Conservation (phyloP, 345 rosid species). For the Camelina laxa region DNA sequence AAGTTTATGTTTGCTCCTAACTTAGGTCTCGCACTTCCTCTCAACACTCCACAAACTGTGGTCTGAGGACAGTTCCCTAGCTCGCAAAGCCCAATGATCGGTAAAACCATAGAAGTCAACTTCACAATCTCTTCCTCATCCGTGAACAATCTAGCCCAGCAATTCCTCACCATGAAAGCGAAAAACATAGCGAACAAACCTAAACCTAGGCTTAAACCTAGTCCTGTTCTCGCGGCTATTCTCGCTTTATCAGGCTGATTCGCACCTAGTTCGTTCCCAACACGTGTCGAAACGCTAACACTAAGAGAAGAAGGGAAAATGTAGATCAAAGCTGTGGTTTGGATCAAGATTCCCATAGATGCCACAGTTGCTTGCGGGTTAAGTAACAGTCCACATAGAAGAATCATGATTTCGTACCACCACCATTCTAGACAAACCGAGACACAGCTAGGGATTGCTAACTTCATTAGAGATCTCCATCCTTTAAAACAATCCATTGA, state of each 20-base stretch:
- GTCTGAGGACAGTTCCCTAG: slow-evolving; percentile 94
- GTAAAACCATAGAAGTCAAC: slow-evolving; percentile 70
- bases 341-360: slow-evolving; percentile 90
- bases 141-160: slow-evolving; percentile 82
- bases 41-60: slow-evolving; percentile 75
- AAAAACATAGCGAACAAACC: slow-evolving; percentile 64
- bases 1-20: slow-evolving; percentile 82
- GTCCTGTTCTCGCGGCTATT: slow-evolving; percentile 62
- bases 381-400: slow-evolving; percentile 69
- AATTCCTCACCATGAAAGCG: slow-evolving; percentile 56
- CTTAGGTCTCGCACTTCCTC: slow-evolving; percentile 88
- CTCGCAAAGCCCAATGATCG: slow-evolving; percentile 84
- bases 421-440: slow-evolving; percentile 98
- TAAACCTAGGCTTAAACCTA: slow-evolving; percentile 56
- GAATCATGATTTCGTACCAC: slow-evolving; percentile 96
- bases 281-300: slow-evolving; percentile 76
- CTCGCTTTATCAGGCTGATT: slow-evolving; percentile 63
- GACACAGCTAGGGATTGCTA: slow-evolving; percentile 84
- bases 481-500: slow-evolving; percentile 62
- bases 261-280: slow-evolving; percentile 81
- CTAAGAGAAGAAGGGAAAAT: slow-evolving; percentile 89
- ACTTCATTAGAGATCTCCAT: slow-evolving; percentile 57
- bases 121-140: slow-evolving; percentile 61
- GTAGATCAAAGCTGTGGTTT: slow-evolving; percentile 80
- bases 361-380: slow-evolving; percentile 84